These are phyloP conservation scores for Mycena citricolor DNA, from an alignment of 1,284 basidiomycete species.

Conservation along the genomic window DNA sequence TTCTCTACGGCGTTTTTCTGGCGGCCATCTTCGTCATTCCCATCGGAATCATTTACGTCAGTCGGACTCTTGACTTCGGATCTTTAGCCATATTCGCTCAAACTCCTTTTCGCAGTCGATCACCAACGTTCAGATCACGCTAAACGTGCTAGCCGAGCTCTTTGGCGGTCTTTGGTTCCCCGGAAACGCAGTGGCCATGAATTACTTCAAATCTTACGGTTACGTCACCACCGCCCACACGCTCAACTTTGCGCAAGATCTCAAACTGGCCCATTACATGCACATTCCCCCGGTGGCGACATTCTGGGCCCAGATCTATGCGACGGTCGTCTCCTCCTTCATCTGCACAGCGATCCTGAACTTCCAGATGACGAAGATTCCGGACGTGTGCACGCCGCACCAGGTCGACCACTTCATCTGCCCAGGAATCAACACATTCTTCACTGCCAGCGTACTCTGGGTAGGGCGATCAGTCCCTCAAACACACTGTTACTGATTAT, in stretches of 20 bases:
- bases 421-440: conserved; percentile 31
- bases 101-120: conserved; percentile 20
- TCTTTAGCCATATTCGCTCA: not conserved
- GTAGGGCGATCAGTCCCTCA: conserved; percentile 35
- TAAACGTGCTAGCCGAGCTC: conserved; percentile 42
- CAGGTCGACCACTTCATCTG: conserved; percentile 32
- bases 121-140: conserved; percentile 38
- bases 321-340: conserved; percentile 39
- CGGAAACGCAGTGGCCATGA: conserved; percentile 41
- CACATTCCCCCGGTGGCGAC: conserved; percentile 44
- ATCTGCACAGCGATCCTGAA: conserved; percentile 37
- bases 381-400: conserved; percentile 17
- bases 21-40: conserved; percentile 39
- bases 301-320: conserved; percentile 39
- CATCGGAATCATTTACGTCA: conserved; percentile 40
- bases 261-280: conserved; percentile 45
- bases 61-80: not conserved
- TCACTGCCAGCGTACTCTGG: conserved; percentile 36
- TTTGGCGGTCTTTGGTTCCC: conserved; percentile 39
- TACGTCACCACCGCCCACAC: conserved; percentile 38
- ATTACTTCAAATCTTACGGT: conserved; percentile 45
- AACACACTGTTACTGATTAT: not conserved
- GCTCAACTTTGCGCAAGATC: conserved; percentile 38
- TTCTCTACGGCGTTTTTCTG: conserved; percentile 30
- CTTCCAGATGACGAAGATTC: conserved; percentile 40